Base-by-base conservation (phyloP, 768 basidiomycete species). In the Tricholoma terreum region DNA sequence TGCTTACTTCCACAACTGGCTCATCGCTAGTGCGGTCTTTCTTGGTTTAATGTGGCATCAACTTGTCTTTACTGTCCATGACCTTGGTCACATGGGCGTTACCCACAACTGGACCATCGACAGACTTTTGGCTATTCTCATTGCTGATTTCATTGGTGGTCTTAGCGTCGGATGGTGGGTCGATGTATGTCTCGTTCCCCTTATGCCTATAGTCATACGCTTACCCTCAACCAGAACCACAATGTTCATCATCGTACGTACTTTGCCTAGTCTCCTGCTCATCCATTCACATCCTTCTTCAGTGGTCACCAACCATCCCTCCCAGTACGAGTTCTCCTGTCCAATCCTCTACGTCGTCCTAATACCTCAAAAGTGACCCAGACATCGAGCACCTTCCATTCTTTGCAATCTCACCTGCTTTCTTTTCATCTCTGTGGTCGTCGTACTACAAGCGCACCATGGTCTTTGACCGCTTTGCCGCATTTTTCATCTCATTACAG, bases 91-190 rank as follows among this genome's bases (percentile, higher is more conserved):
- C 74, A 85, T 90, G 73, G 93, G 93, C 33, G 87, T 98, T 58
- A 95, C 94, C 6, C 94, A 95, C 58, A 75, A 88, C 66, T 96
- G 93, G 89, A 71, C 79, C 14, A 72, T 77, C 45, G 96, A 99
- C 70, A 84, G 94, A 31, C 65, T 93, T 35, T 73, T 95, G 34
- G 89, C 85, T 11, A 95, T 88, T 36, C 68, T 86, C 31, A 75
- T 98, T 45, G 91, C 96, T 0, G 84, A 94, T 69, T 92, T 87
- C 65, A 77, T 94, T 48, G 97, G 97, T 22, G 97, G 97, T 4
- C 76, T 99, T 53, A 97, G 94, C 68, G 80, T 97, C 21, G 92
- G 94, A 38, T 99, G 97, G 97, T 99, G 96, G 96, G 91, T 93
- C 38, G 83, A 94, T 70, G 94, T 95, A 64, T 75, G 94, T 85